Evolutionary conservation across 2,329 filamentous ascomycete genomes (phyloP).

Genomic region (Talaromyces sp.): DNA sequence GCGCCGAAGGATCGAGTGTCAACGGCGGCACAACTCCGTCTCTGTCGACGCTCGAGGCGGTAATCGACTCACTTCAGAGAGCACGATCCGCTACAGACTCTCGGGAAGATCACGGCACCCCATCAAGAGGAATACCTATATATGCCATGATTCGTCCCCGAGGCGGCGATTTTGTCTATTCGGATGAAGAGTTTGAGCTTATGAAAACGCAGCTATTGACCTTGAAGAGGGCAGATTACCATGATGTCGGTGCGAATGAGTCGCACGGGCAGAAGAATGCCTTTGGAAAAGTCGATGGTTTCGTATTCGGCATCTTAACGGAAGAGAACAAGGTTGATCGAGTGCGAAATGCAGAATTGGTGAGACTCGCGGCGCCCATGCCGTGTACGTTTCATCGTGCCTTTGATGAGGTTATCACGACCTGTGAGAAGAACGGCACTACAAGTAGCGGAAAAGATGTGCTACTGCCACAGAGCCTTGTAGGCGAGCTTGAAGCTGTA

Average conservation of each 20-base stretch:
- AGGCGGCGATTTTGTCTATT: conserved; percentile 46
- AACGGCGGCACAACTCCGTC: conserved; percentile 44
- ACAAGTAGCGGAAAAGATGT: no score
- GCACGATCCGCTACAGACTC: conserved; percentile 24
- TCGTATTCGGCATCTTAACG: conserved; percentile 52
- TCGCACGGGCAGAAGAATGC: no score
- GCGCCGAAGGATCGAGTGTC: conserved; percentile 40
- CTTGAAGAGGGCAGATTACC: conserved; percentile 27
- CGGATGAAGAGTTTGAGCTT: conserved; percentile 35
- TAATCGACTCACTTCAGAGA: conserved; percentile 23
- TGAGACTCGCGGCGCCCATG: conserved; percentile 39
- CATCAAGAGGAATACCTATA: conserved; percentile 37
- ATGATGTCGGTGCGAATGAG: background rate
- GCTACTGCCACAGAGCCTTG: background rate
- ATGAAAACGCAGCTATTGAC: conserved; percentile 43
- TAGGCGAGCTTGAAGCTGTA: conserved; percentile 32
- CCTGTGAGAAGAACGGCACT: background rate
- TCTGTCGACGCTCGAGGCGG: conserved; percentile 24
- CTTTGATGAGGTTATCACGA: conserved; percentile 43
- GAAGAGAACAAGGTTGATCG: conserved; percentile 36
- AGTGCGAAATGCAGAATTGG: conserved; percentile 40
- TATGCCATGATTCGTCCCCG: conserved; percentile 55
- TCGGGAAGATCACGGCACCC: background rate
- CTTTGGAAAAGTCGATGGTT: conserved; percentile 41
- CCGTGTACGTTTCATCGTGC: conserved; percentile 56